phyloP scores from a whole-genome alignment of 2,329 filamentous ascomycete species.

The Ustulina deusta region DNA sequence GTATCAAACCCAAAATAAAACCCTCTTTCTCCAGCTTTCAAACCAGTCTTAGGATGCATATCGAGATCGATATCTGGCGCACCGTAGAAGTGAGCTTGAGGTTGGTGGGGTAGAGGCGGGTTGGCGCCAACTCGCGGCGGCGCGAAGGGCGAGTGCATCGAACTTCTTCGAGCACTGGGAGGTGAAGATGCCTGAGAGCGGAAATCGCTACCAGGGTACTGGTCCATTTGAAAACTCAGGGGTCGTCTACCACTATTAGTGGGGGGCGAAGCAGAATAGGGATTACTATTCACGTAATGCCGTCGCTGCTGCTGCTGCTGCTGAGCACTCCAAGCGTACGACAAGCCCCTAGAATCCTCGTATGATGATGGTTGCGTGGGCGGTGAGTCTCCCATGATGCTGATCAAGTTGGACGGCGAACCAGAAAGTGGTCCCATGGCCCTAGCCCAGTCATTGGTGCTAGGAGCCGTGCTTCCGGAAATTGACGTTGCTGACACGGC shows the following conservation, averaged over 20 bases:
- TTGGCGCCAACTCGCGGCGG: constrained; percentile 55
- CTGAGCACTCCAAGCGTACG: constrained; percentile 55
- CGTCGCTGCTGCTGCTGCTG: constrained; percentile 52
- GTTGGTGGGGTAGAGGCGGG: constrained; percentile 71
- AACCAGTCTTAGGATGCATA: constrained; percentile 61
- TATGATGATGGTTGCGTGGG: constrained; percentile 55
- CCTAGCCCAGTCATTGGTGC: constrained; percentile 51
- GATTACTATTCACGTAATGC: constrained; percentile 47
- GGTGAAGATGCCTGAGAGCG: constrained; percentile 56
- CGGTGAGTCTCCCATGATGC: constrained; percentile 54
- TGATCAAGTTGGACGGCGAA: constrained; percentile 53
- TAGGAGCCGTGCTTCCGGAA: constrained; percentile 51
- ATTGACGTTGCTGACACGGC: constrained; percentile 50
- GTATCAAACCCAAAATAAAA: constrained; percentile 87
- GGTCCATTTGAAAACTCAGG: constrained; percentile 57
- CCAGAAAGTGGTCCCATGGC: constrained; percentile 49
- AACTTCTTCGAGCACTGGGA: constrained; percentile 56
- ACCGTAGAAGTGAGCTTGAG: constrained; percentile 76
- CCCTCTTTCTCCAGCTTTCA: constrained; percentile 74
- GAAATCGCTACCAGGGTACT: constrained; percentile 54
- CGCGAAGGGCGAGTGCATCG: constrained; percentile 64
- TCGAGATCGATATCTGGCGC: constrained; percentile 77
- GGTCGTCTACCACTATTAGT: constrained; percentile 51
- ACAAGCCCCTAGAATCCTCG: constrained; percentile 48
- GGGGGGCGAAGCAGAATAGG: constrained; percentile 51